A percentile compares a stretch with the other conserved stretches of the same genome.
phyloP scores from a whole-genome alignment of 495 filamentous ascomycete species.

The Bombardia bombarda region DNA sequence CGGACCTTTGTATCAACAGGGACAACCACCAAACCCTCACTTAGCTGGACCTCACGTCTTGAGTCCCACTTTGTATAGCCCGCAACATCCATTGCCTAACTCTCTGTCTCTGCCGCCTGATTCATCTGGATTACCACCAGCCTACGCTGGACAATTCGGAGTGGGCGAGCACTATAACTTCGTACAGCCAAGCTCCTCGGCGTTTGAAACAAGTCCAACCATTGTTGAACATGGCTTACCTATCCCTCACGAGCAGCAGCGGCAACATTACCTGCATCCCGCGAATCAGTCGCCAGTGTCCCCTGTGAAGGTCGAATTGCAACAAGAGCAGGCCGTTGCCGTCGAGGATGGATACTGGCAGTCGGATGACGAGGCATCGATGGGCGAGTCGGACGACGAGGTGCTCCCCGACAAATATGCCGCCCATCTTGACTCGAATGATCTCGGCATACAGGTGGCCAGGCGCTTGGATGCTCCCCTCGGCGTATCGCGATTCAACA shows the following conservation, averaged over 20 bases:
- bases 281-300: background rate
- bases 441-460: conserved; percentile 31
- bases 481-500: conserved; percentile 29
- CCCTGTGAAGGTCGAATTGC: background rate
- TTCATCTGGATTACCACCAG: background rate
- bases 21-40: too few species aligned
- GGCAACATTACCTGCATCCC: background rate
- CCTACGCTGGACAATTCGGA: too few species aligned
- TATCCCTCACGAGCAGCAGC: background rate
- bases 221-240: conserved; percentile 1
- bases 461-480: conserved; percentile 21
- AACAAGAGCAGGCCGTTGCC: background rate
- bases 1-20: too few species aligned
- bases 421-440: conserved; percentile 26
- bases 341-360: conserved; percentile 32
- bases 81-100: background rate
- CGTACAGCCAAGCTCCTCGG: too few species aligned
- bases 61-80: conserved; percentile 7
- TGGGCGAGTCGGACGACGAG: conserved; percentile 49
- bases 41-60: conserved; percentile 1
- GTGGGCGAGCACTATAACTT: too few species aligned
- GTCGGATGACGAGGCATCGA: conserved; percentile 61
- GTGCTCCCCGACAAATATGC: conserved; percentile 19
- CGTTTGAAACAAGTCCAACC: too few species aligned
- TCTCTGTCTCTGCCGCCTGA: background rate